Percentiles rank a stretch among this genome's conserved stretches.
Evolutionary conservation across 2,329 filamentous ascomycete species (phyloP).

Genomic region (Aspergillus quadricinctus): DNA sequence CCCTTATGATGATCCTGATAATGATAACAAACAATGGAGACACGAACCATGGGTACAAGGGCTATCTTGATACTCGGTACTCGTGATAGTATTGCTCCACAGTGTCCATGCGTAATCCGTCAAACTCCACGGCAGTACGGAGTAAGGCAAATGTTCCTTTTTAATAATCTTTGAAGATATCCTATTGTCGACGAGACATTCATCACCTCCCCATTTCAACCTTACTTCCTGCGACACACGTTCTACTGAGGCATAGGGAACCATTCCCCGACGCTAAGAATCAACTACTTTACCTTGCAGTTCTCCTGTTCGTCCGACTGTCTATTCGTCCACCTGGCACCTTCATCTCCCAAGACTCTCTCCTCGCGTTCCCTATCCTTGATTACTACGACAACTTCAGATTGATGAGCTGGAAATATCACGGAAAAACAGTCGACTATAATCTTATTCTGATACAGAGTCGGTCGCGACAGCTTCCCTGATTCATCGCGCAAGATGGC

Average conservation of each 20-base stretch:
- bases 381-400: neutral
- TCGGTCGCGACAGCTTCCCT: neutral
- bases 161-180: neutral
- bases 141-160: neutral
- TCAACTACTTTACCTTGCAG: neutral
- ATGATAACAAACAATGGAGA: neutral
- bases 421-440: neutral
- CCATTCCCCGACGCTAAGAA: neutral
- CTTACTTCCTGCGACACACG: neutral
- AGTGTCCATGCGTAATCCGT: neutral
- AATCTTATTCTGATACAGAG: neutral
- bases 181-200: neutral
- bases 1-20: neutral
- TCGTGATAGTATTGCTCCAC: neutral
- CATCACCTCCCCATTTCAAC: neutral
- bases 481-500: conserved; percentile 53
- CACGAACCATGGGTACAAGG: neutral
- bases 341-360: neutral
- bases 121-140: neutral
- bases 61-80: too few relatives aligned
- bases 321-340: neutral
- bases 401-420: neutral
- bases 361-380: neutral
- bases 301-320: neutral
- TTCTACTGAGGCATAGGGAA: neutral